A percentile compares a stretch with the other conserved stretches of the same genome.
phyloP scores from a whole-genome alignment of 2,329 filamentous ascomycete species.

The Colletotrichum costaricense region DNA sequence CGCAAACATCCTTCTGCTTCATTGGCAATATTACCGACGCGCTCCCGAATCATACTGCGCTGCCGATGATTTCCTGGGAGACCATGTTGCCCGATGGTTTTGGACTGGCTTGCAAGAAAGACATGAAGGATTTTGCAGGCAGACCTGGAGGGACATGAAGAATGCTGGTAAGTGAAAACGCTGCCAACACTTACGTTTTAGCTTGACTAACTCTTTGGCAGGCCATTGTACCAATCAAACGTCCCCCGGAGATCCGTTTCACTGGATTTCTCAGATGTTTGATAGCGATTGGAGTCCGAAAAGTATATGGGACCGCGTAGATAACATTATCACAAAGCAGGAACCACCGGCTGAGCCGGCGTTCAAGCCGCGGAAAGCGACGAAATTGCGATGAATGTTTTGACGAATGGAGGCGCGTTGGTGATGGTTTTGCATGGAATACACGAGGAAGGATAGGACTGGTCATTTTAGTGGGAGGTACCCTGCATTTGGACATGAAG shows the following conservation, averaged over 20 bases:
- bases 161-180: neutral
- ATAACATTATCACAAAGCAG: neutral
- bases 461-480: neutral
- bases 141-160: neutral
- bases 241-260: slow-evolving; percentile 38
- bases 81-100: slow-evolving; percentile 13
- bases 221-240: neutral
- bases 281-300: slow-evolving; percentile 49
- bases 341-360: neutral
- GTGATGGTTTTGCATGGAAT: neutral
- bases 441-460: neutral
- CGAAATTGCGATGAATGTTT: neutral
- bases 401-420: too few species aligned
- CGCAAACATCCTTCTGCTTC: slow-evolving; percentile 57
- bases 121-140: neutral
- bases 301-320: neutral
- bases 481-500: neutral
- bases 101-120: neutral
- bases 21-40: slow-evolving; percentile 61
- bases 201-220: neutral
- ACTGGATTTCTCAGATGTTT: slow-evolving; percentile 60
- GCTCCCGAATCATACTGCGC: neutral
- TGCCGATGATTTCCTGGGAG: neutral
- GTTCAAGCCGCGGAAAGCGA: neutral
- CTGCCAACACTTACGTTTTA: too few species aligned